A percentile compares a stretch with the other conserved stretches of the same genome.
phyloP scores from a whole-genome alignment of 108 stramenopile genomes.

The Conticribra guillardii region DNA sequence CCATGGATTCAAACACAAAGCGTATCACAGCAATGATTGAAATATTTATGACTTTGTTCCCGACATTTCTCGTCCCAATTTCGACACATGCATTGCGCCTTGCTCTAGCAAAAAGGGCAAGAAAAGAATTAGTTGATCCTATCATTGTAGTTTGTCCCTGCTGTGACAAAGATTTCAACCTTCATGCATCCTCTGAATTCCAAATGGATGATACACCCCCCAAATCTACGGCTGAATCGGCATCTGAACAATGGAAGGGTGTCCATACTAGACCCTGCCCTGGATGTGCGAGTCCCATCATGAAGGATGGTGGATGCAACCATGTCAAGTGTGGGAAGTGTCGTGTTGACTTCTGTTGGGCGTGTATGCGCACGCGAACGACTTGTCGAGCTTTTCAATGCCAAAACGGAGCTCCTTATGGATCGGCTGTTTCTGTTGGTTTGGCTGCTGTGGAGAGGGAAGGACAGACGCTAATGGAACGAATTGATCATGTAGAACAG shows the following conservation, averaged over 20 bases:
- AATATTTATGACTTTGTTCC: slow-evolving; percentile 35
- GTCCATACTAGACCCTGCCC: slow-evolving; percentile 45
- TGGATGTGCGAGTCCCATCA: slow-evolving; percentile 42
- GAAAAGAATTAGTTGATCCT: slow-evolving; percentile 42
- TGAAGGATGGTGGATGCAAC: slow-evolving; percentile 56
- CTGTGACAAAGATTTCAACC: slow-evolving; percentile 58
- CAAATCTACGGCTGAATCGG: slow-evolving; percentile 38
- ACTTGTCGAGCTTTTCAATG: slow-evolving; percentile 56
- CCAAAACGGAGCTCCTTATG: slow-evolving; percentile 61
- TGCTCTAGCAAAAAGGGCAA: slow-evolving; percentile 36
- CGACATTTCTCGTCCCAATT: slow-evolving; percentile 27
- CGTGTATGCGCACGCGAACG: slow-evolving; percentile 61
- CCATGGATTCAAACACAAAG: slow-evolving; percentile 1
- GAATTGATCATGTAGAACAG: slow-evolving; percentile 26
- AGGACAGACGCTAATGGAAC: slow-evolving; percentile 35
- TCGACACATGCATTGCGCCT: slow-evolving; percentile 36
- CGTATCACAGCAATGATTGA: slow-evolving; percentile 17
- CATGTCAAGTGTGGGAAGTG: slow-evolving; percentile 60
- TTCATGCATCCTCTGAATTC: slow-evolving; percentile 54
- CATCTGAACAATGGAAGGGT: slow-evolving; percentile 57
- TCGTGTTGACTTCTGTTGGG: slow-evolving; percentile 67
- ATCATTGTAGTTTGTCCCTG: slow-evolving; percentile 70
- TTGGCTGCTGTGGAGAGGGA: slow-evolving; percentile 17
- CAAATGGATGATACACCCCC: slow-evolving; percentile 11
- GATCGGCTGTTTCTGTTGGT: slow-evolving; percentile 31